These are phyloP conservation scores for Claviceps capensis DNA, from an alignment of 2,329 filamentous ascomycete genomes.

Conservation along the genomic window DNA sequence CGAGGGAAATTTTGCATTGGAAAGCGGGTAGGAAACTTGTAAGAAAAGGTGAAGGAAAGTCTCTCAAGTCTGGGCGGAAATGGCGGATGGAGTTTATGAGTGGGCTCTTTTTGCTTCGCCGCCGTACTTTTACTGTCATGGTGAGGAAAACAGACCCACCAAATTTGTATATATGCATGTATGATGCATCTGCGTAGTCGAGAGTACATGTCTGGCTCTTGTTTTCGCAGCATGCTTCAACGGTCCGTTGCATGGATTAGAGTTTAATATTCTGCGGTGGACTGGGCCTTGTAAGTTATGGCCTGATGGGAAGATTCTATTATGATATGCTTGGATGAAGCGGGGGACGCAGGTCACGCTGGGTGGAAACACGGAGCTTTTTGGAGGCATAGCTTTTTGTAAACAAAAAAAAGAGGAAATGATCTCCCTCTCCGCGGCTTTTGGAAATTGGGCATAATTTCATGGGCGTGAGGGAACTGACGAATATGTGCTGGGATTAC, in stretches of 20 bases:
- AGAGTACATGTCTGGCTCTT: not conserved
- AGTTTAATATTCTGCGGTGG: not conserved
- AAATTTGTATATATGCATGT: not conserved
- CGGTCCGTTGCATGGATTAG: not conserved
- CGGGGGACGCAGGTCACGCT: not conserved
- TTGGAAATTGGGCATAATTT: not conserved
- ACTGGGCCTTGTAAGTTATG: not conserved
- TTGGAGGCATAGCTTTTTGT: not conserved
- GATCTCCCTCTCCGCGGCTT: not conserved
- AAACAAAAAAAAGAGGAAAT: not conserved
- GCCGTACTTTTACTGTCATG: not conserved
- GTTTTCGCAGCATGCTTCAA: not conserved
- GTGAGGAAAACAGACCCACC: not conserved
- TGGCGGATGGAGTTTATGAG: not conserved
- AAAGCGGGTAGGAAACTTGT: not conserved
- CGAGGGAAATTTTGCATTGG: not conserved
- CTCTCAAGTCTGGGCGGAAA: not conserved
- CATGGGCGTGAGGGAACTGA: too few relatives aligned
- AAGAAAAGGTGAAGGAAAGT: too few relatives aligned
- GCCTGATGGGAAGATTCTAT: not conserved
- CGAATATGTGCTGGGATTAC: too few relatives aligned
- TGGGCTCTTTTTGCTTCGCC: not conserved
- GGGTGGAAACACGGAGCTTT: not conserved
- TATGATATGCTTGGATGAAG: not conserved
- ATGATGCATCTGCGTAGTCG: not conserved